These are phyloP conservation scores for Paspalum vaginatum DNA, from an alignment of 176 grass and related monocot species.

Conservation along the genomic window DNA sequence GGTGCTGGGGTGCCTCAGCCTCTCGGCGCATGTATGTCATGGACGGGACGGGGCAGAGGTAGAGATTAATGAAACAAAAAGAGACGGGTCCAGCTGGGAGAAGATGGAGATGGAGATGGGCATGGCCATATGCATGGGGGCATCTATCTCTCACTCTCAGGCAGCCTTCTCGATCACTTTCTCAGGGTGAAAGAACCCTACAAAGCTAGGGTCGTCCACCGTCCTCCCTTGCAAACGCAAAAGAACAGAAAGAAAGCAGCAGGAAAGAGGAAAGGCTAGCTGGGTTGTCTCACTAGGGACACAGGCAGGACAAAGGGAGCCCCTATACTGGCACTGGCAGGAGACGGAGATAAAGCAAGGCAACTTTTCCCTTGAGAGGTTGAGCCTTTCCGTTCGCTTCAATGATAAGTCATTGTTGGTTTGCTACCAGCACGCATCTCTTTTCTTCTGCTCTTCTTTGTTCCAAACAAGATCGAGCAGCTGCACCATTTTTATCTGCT, in stretches of 20 bases:
- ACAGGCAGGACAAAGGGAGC: constrained; percentile 49
- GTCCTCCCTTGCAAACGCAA: constrained; percentile 30
- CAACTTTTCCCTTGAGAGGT: constrained; percentile 22
- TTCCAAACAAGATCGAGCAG: neutral
- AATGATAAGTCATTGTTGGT: constrained; percentile 47
- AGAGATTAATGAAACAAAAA: constrained; percentile 74
- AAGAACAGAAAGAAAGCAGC: constrained; percentile 11
- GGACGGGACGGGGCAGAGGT: constrained; percentile 43
- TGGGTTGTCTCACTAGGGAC: constrained; percentile 64
- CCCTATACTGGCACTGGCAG: constrained; percentile 18
- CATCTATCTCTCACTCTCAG: neutral
- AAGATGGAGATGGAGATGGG: constrained; percentile 23
- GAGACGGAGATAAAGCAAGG: constrained; percentile 1
- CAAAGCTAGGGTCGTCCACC: constrained; percentile 11
- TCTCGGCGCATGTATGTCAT: constrained; percentile 1
- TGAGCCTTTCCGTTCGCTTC: constrained; percentile 50
- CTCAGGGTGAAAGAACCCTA: constrained; percentile 9
- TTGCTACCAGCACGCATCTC: neutral
- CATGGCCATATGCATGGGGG: neutral
- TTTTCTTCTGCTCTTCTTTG: neutral
- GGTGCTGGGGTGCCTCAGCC: constrained; percentile 54
- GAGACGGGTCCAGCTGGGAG: constrained; percentile 40
- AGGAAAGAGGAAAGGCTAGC: constrained; percentile 42
- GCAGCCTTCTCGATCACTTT: constrained; percentile 1
- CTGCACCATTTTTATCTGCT: neutral